Evolutionary conservation across 106 monocot genomes (phyloP).

Genomic region (Dioscorea alata): DNA sequence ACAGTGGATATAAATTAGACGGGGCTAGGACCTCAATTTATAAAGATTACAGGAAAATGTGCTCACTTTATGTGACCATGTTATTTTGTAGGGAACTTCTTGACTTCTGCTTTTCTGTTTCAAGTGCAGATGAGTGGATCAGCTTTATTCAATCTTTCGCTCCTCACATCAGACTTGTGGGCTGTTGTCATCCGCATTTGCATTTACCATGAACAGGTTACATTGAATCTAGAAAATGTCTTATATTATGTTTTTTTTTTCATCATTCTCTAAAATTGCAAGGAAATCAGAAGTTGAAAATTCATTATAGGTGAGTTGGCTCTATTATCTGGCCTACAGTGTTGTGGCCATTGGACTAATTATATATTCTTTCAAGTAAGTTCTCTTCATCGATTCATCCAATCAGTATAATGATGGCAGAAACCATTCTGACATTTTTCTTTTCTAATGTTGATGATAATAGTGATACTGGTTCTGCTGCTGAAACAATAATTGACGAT

Average conservation of each 20-base stretch:
- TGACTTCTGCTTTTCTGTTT: background rate
- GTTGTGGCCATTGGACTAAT: slow-evolving; percentile 49
- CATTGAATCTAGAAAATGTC: background rate
- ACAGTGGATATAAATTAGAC: too few relatives aligned
- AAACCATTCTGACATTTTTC: background rate
- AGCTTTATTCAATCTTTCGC: slow-evolving; percentile 71
- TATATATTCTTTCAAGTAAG: slow-evolving; percentile 54
- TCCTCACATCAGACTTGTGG: slow-evolving; percentile 78
- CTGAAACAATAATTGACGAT: background rate
- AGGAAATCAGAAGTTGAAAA: background rate
- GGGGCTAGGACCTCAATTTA: too few relatives aligned
- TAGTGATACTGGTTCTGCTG: background rate
- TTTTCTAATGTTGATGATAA: background rate
- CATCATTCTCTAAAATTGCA: background rate
- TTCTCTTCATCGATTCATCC: background rate
- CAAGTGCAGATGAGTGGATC: slow-evolving; percentile 65
- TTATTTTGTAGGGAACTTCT: background rate
- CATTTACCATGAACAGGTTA: slow-evolving; percentile 63
- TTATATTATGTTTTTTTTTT: too few relatives aligned
- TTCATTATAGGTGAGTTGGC: slow-evolving; percentile 47
- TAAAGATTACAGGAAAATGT: too few relatives aligned
- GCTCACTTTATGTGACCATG: background rate
- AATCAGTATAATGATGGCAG: background rate
- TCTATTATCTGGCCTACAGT: slow-evolving; percentile 56
- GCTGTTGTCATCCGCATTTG: slow-evolving; percentile 52